Evolutionary conservation across 164 flowering plant species (phyloP).

Genomic region (Sedum album): DNA sequence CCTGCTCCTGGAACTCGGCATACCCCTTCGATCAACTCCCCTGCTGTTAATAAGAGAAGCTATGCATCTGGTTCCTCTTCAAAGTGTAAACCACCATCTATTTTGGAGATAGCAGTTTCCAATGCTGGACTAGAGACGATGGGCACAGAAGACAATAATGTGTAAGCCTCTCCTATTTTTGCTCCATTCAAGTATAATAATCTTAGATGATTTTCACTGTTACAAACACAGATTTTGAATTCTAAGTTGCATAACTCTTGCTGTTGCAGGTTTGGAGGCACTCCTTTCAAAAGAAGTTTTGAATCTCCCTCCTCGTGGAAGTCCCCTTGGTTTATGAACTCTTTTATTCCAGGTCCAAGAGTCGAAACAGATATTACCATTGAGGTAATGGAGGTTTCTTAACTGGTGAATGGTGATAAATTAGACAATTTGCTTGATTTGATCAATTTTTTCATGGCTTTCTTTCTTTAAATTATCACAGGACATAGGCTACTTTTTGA

Average conservation of each 20-base stretch:
- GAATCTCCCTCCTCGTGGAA: constrained; percentile 98
- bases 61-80: constrained; percentile 19
- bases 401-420: background rate
- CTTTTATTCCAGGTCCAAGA: constrained; percentile 62
- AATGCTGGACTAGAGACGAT: constrained; percentile 15
- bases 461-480: constrained; percentile 17
- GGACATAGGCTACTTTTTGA: constrained; percentile 69
- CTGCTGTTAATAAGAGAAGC: constrained; percentile 27
- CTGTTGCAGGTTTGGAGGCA: constrained; percentile 50
- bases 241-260: background rate
- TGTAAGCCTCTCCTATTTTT: background rate
- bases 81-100: constrained; percentile 21
- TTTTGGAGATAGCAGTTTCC: constrained; percentile 21
- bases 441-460: background rate
- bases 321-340: constrained; percentile 83
- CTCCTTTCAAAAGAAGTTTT: constrained; percentile 67
- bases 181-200: background rate
- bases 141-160: background rate
- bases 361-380: constrained; percentile 67
- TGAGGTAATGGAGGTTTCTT: constrained; percentile 41
- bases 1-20: constrained; percentile 25
- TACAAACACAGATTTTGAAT: too few relatives aligned
- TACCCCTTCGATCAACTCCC: constrained; percentile 26
- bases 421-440: background rate
- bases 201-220: too few relatives aligned